These are phyloP conservation scores for Eucalyptus paniculata DNA, from an alignment of 345 rosid species.

Conservation along the genomic window DNA sequence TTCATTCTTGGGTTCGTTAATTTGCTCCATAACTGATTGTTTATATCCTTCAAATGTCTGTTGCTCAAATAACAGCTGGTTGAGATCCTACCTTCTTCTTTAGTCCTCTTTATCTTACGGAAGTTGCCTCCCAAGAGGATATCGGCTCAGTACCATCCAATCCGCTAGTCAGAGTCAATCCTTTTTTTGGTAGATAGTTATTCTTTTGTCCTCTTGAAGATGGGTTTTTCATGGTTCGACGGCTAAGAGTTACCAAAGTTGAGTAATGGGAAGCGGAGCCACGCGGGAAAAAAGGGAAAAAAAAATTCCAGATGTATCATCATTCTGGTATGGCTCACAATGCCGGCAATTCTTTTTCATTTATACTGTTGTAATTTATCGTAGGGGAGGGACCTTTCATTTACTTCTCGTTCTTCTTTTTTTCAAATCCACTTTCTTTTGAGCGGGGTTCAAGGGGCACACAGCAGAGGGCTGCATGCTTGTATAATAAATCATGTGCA, in stretches of 20 bases:
- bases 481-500: not conserved
- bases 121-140: slow-evolving; percentile 93
- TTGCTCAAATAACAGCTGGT: slow-evolving; percentile 44
- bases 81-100: slow-evolving; percentile 94
- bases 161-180: slow-evolving; percentile 25
- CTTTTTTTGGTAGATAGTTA: not conserved
- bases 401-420: not conserved
- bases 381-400: not conserved
- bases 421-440: not conserved
- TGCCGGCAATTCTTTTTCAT: slow-evolving; percentile 1
- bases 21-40: not conserved
- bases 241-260: not conserved
- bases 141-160: slow-evolving; percentile 90
- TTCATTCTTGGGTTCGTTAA: not conserved
- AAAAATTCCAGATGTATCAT: not conserved
- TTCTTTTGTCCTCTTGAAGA: not conserved
- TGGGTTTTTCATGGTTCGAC: not conserved
- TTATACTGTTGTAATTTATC: not conserved
- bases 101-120: slow-evolving; percentile 82
- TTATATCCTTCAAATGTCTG: not conserved
- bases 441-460: not conserved
- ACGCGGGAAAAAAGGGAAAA: not conserved
- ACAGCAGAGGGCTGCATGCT: not conserved
- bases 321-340: slow-evolving; percentile 10
- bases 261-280: not conserved